Conservation (phyloP, 83 land plant species). For the Diphasiastrum complanatum region DNA sequence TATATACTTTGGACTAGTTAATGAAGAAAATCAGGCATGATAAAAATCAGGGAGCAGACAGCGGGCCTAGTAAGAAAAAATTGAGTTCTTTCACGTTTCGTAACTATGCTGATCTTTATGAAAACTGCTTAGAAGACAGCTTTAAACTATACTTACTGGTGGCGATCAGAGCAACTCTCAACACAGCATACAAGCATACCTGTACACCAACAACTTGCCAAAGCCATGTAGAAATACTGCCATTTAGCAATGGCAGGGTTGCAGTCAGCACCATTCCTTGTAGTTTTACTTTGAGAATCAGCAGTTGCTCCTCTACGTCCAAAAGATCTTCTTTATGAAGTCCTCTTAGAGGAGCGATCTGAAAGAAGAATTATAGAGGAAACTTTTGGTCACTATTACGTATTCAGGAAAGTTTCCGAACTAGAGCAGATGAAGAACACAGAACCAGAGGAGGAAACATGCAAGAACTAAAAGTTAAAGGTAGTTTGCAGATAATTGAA, state of each 20-base stretch:
- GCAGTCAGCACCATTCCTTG: slow-evolving; percentile 36
- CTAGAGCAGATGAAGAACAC: neutral
- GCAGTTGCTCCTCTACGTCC: slow-evolving; percentile 78
- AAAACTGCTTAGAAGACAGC: neutral
- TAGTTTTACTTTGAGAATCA: slow-evolving; percentile 45
- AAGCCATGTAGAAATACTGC: slow-evolving; percentile 73
- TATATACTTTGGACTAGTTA: no score
- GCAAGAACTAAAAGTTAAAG: no score
- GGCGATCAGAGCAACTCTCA: no score
- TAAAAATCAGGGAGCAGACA: no score
- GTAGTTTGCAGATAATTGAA: no score
- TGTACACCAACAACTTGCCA: slow-evolving; percentile 46
- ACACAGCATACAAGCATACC: slow-evolving; percentile 33
- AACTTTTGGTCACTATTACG: neutral
- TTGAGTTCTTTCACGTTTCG: no score
- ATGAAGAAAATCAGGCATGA: no score
- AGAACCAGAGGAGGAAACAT: no score
- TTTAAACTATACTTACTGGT: neutral
- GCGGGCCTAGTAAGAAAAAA: no score
- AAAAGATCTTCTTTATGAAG: slow-evolving; percentile 46
- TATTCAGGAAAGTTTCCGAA: neutral
- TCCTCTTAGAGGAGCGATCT: slow-evolving; percentile 86
- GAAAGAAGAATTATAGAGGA: slow-evolving; percentile 14
- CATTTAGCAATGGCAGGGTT: slow-evolving; percentile 54
- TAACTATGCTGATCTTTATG: no score